These are phyloP conservation scores for Amaranthus hypochondriacus DNA, from an alignment of 148 eudicot species.

Conservation along the genomic window DNA sequence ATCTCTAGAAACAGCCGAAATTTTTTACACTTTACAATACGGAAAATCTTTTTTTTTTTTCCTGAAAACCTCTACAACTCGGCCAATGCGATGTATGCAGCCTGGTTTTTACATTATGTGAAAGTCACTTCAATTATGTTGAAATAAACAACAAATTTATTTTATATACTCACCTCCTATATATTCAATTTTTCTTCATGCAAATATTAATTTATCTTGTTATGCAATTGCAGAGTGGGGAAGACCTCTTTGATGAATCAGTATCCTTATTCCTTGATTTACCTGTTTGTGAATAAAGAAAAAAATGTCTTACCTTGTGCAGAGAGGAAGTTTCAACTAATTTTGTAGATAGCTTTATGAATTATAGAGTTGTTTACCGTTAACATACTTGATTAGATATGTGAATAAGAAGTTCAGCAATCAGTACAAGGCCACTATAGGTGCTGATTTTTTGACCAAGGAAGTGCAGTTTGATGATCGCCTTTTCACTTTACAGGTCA, in stretches of 20 bases:
- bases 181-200: background rate
- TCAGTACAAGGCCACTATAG: conserved; percentile 95
- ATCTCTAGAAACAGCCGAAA: no score
- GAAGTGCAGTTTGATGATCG: conserved; percentile 96
- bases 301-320: conserved; percentile 1
- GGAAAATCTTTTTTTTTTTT: no score
- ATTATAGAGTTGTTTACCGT: conserved; percentile 35
- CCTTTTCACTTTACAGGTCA: conserved; percentile 90
- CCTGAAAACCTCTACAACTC: no score
- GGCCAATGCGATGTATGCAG: no score
- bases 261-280: conserved; percentile 46
- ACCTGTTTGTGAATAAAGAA: conserved; percentile 8
- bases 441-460: conserved; percentile 95
- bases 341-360: background rate
- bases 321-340: background rate
- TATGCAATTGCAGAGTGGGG: conserved; percentile 69
- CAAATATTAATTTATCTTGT: conserved; percentile 3
- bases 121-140: background rate
- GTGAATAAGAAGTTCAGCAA: conserved; percentile 92
- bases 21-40: no score
- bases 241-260: conserved; percentile 98
- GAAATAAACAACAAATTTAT: no score
- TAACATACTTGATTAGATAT: conserved; percentile 51
- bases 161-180: background rate
- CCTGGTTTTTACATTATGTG: background rate